These are phyloP conservation scores for Didymella arachidicola DNA, from an alignment of 2,329 filamentous ascomycete species.

Conservation along the genomic window DNA sequence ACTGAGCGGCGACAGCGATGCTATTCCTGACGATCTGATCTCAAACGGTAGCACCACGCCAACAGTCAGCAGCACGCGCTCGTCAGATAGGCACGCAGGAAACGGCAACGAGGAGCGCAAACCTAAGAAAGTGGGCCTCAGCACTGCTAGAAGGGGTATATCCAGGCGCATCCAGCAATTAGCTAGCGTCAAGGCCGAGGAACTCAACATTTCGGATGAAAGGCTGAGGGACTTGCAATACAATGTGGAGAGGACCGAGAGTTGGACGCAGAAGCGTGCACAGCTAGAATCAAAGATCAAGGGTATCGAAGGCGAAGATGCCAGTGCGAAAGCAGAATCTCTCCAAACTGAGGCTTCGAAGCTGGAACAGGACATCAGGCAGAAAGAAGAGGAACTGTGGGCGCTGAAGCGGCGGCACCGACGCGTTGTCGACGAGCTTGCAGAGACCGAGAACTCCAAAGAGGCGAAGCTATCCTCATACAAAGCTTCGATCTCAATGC, in stretches of 20 bases:
- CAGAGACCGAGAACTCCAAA: slow-evolving; percentile 68
- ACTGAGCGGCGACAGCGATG: slow-evolving; percentile 49
- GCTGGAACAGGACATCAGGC: slow-evolving; percentile 69
- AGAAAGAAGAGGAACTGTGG: slow-evolving; percentile 69
- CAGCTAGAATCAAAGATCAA: slow-evolving; percentile 64
- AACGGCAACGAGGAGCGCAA: slow-evolving; percentile 26
- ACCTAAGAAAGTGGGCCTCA: slow-evolving; percentile 64
- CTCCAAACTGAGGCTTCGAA: slow-evolving; percentile 60
- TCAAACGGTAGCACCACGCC: slow-evolving; percentile 61
- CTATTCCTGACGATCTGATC: slow-evolving; percentile 50
- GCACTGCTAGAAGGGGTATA: slow-evolving; percentile 70
- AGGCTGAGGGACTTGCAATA: slow-evolving; percentile 65
- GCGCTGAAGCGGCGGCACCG: slow-evolving; percentile 67
- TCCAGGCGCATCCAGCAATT: slow-evolving; percentile 69
- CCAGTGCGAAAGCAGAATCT: slow-evolving; percentile 63
- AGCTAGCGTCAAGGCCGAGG: slow-evolving; percentile 71
- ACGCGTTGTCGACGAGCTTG: slow-evolving; percentile 67
- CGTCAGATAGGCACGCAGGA: slow-evolving; percentile 38
- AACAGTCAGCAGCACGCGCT: slow-evolving; percentile 52
- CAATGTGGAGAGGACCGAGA: slow-evolving; percentile 66
- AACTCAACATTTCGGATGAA: slow-evolving; percentile 66
- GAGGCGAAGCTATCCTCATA: slow-evolving; percentile 78
- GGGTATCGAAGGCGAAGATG: slow-evolving; percentile 62
- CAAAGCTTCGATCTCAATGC: slow-evolving; percentile 69
- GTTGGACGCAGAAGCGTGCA: slow-evolving; percentile 65